Evolutionary conservation across 78 protist species (phyloP).

Genomic region (Mantamonas sphyraenae): DNA sequence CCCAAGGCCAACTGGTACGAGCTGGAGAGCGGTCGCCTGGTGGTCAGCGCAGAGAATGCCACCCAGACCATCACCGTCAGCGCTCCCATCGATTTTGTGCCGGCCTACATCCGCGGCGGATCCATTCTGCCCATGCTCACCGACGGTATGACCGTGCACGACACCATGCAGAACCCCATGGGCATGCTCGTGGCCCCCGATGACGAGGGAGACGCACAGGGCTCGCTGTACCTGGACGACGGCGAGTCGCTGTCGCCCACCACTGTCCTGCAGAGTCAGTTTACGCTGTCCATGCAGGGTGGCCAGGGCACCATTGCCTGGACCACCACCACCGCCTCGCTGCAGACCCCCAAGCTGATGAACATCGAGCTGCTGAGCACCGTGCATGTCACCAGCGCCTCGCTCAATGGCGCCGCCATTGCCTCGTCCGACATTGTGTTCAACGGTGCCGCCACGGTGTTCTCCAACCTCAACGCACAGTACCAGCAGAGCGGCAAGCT

Average conservation of each 20-base stretch:
- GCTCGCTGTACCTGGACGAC: slow-evolving; percentile 26
- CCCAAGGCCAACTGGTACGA: slow-evolving; percentile 56
- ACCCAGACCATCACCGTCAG: neutral
- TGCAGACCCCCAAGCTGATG: too few relatives aligned
- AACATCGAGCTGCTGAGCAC: too few relatives aligned
- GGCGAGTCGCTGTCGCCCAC: slow-evolving; percentile 13
- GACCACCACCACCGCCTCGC: too few relatives aligned
- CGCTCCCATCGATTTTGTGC: slow-evolving; percentile 3
- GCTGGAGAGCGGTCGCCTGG: neutral
- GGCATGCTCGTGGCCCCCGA: slow-evolving; percentile 3
- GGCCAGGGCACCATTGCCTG: too few relatives aligned
- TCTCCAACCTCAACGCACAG: too few relatives aligned
- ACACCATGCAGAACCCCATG: neutral
- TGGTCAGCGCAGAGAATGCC: neutral
- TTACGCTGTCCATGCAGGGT: too few relatives aligned
- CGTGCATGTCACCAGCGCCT: too few relatives aligned
- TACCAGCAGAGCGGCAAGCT: too few relatives aligned
- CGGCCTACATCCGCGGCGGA: slow-evolving; percentile 23
- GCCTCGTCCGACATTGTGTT: too few relatives aligned
- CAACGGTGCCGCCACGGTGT: too few relatives aligned
- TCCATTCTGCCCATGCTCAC: neutral
- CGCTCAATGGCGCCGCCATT: too few relatives aligned
- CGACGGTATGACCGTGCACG: neutral
- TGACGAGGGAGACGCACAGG: slow-evolving; percentile 8
- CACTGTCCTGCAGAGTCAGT: too few relatives aligned